Evolutionary conservation across 768 basidiomycete species (phyloP).

Genomic region (Auricularia heimuer): DNA sequence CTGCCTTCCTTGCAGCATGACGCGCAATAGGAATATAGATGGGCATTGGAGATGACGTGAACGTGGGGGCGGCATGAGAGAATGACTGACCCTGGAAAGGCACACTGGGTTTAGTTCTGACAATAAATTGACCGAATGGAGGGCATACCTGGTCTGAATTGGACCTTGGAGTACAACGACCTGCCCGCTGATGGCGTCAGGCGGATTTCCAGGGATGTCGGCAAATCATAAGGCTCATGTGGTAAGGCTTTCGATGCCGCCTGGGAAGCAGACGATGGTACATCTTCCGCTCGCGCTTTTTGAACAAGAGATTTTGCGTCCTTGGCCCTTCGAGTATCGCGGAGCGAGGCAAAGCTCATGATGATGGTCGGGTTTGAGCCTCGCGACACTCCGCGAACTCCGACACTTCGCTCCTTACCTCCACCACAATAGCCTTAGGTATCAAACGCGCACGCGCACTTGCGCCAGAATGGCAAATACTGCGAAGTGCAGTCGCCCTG

Average conservation of each 20-base stretch:
- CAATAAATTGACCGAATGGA: background rate
- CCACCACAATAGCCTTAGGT: too few species aligned
- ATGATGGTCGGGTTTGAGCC: too few species aligned
- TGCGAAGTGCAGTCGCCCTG: too few species aligned
- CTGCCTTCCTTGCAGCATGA: slow-evolving; percentile 41
- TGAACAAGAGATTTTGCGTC: background rate
- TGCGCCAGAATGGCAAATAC: too few species aligned
- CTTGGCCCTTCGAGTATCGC: background rate
- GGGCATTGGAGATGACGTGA: slow-evolving; percentile 51
- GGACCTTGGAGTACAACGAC: slow-evolving; percentile 33
- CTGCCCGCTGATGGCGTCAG: slow-evolving; percentile 30
- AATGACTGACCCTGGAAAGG: slow-evolving; percentile 44
- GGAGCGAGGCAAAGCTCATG: background rate
- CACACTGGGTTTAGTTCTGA: background rate
- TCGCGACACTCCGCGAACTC: too few species aligned
- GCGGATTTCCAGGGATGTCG: slow-evolving; percentile 32
- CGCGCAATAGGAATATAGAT: slow-evolving; percentile 59
- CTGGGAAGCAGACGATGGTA: background rate
- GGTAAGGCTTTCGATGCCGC: background rate
- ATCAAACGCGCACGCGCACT: too few species aligned
- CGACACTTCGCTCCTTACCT: too few species aligned
- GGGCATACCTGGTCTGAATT: slow-evolving; percentile 28
- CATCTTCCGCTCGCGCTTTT: background rate
- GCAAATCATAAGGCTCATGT: slow-evolving; percentile 17
- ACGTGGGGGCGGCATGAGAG: slow-evolving; percentile 51